These are phyloP conservation scores for Tetrahymena elliotti DNA, from an alignment of 73 alveolate species.

Conservation along the genomic window DNA sequence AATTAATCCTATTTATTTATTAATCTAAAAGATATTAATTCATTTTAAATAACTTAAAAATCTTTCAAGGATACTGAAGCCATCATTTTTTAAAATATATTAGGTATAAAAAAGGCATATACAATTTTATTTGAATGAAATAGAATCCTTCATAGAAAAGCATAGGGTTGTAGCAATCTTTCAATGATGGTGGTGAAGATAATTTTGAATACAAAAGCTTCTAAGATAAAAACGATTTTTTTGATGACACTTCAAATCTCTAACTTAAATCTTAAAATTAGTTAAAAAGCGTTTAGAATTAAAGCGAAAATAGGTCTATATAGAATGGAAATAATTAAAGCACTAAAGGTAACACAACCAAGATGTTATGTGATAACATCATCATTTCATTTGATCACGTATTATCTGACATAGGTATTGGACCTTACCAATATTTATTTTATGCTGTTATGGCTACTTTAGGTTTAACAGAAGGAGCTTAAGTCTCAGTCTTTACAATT, in stretches of 20 bases:
- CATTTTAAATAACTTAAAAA: neutral
- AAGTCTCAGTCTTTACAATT: conserved; percentile 29
- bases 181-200: neutral
- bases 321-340: neutral
- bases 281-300: neutral
- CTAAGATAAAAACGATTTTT: neutral
- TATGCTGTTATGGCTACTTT: conserved; percentile 31
- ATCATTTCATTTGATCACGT: conserved; percentile 25
- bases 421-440: conserved; percentile 16
- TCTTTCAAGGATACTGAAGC: neutral
- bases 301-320: neutral
- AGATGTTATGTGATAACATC: neutral
- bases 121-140: neutral
- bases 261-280: neutral
- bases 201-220: neutral
- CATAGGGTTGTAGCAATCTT: neutral
- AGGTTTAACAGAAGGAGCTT: conserved; percentile 40
- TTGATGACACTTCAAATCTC: neutral
- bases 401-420: conserved; percentile 17
- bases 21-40: neutral
- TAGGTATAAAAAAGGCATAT: neutral
- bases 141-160: neutral
- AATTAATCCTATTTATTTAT: neutral
- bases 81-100: neutral
- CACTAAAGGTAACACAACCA: neutral